Evolutionary conservation across 129 eudicot genomes (phyloP), one percentile per base, ranked within the genome.

Genomic region (Saposhnikovia divaricata): DNA sequence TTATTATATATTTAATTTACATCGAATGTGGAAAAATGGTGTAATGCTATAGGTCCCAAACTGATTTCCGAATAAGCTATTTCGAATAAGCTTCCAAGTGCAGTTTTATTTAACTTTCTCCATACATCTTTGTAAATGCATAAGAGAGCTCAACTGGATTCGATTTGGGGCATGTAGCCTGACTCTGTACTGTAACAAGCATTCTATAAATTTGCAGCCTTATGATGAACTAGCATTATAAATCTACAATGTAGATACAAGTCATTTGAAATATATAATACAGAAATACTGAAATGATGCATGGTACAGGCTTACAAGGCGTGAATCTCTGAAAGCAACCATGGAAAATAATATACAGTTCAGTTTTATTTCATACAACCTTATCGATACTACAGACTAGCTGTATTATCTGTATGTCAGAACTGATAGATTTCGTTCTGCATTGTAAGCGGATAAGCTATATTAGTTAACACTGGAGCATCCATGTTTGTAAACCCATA

Each of bases 381-480:
- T 34, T 71, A 19, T 37, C 39, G 43, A 39, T 37, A 16, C 4
- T 71, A 71, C 75, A 71, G 14, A 70, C 46, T 34, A 3, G 34
- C 39, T 34, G n/a, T 34, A 37, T 16, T 15, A 39, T 71, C 25
- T 39, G 23, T 71, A 39, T 0, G 15, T 71, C 75, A 39, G 75
- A 71, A 71, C 75, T 18, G 75, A 71, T 71, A 71, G 39, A 18
- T 71, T 21, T 71, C 75, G 14, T 39, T 71, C 75, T 71, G 75
- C 21, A 71, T 39, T 37, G 75, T 15, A 6, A 71, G 25, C 13
- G 75, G 48, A 71, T 71, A 71, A 14, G 28, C 47, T 2, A 38
- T 39, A 71, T 71, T 39, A 39, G 39, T 71, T 18, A 39, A 16
- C 75, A 71, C 47, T 8, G 75, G 47, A 18, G 28, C 44, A 27